Conservation (phyloP, 2,329 filamentous ascomycete species). For the Scolecobasidium constrictum region DNA sequence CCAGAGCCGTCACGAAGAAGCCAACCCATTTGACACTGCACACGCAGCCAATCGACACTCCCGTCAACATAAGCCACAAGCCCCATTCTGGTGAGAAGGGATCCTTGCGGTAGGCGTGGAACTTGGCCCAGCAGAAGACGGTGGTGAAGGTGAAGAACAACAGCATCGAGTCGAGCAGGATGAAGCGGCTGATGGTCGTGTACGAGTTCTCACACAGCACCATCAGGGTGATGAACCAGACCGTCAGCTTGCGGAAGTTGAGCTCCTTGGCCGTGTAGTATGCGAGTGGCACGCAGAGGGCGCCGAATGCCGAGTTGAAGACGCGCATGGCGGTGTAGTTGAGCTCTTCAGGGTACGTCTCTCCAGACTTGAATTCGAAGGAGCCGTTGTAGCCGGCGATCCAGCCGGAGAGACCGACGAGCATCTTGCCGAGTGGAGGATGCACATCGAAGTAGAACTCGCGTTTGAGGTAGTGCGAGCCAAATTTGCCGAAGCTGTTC, state of each 20-base stretch:
- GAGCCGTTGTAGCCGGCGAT: slow-evolving; percentile 97
- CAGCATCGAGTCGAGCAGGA: slow-evolving; percentile 96
- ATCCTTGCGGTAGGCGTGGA: slow-evolving; percentile 76
- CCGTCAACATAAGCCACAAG: slow-evolving; percentile 85
- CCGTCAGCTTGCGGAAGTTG: slow-evolving; percentile 72
- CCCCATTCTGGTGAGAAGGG: slow-evolving; percentile 91
- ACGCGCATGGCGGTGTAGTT: slow-evolving; percentile 98
- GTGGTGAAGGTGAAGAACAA: slow-evolving; percentile 98
- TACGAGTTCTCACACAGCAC: slow-evolving; percentile 99
- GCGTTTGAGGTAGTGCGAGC: slow-evolving; percentile 96
- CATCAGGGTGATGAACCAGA: slow-evolving; percentile 95
- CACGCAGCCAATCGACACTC: slow-evolving; percentile 92
- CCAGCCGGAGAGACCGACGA: slow-evolving; percentile 91
- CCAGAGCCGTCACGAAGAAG: slow-evolving; percentile 86
- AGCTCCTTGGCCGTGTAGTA: slow-evolving; percentile 92
- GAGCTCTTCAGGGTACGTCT: slow-evolving; percentile 84
- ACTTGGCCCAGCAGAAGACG: slow-evolving; percentile 92
- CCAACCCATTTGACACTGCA: slow-evolving; percentile 98
- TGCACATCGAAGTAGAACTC: slow-evolving; percentile 99
- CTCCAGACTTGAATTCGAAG: slow-evolving; percentile 98
- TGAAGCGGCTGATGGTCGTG: slow-evolving; percentile 96
- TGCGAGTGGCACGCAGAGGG: slow-evolving; percentile 81
- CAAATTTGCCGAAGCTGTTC: slow-evolving; percentile 83
- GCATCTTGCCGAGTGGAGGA: slow-evolving; percentile 94
- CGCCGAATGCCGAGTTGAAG: slow-evolving; percentile 93